A percentile compares a stretch with the other conserved stretches of the same genome.
These are phyloP conservation scores for Penicillium riverlandense DNA, from an alignment of 495 filamentous ascomycete species.

Conservation along the genomic window DNA sequence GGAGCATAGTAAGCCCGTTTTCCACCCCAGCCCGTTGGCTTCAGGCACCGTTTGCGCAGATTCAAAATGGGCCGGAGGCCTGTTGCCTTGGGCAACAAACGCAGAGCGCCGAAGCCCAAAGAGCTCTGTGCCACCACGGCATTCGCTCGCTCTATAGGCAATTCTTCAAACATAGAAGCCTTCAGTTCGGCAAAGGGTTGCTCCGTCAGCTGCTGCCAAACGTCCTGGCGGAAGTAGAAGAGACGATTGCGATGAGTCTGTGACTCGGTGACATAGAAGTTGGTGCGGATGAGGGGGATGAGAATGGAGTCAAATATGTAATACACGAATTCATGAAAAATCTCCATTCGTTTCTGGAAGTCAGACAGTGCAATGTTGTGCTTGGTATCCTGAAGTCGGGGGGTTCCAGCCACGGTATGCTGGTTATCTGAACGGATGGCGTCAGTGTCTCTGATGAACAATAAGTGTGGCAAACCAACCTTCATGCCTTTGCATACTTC, in stretches of 20 bases:
- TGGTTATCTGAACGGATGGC: slow-evolving; percentile 42
- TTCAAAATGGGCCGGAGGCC: slow-evolving; percentile 83
- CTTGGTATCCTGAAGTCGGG: slow-evolving; percentile 14
- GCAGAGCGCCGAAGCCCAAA: slow-evolving; percentile 72
- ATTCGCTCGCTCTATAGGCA: slow-evolving; percentile 51
- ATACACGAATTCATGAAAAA: slow-evolving; percentile 81
- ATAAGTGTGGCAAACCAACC: slow-evolving; percentile 33
- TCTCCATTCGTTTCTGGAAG: slow-evolving; percentile 64
- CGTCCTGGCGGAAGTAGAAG: slow-evolving; percentile 92
- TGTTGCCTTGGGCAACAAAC: slow-evolving; percentile 66
- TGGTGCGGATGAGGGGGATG: slow-evolving; percentile 76
- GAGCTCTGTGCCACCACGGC: slow-evolving; percentile 51
- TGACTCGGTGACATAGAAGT: slow-evolving; percentile 94
- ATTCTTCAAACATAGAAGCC: slow-evolving; percentile 68
- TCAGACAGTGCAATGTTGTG: slow-evolving; percentile 66
- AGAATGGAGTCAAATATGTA: slow-evolving; percentile 88
- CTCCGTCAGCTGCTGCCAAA: slow-evolving; percentile 73
- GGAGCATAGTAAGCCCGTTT: slow-evolving; percentile 43
- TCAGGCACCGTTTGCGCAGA: slow-evolving; percentile 54
- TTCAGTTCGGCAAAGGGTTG: slow-evolving; percentile 66
- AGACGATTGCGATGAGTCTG: slow-evolving; percentile 70
- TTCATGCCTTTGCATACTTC: slow-evolving; percentile 70
- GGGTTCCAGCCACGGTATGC: slow-evolving; percentile 68
- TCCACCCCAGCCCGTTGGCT: slow-evolving; percentile 33
- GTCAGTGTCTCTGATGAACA: slow-evolving; percentile 2